These are phyloP conservation scores for Trichoderma koningiopsis DNA, from an alignment of 2,329 filamentous ascomycete species.

Conservation along the genomic window DNA sequence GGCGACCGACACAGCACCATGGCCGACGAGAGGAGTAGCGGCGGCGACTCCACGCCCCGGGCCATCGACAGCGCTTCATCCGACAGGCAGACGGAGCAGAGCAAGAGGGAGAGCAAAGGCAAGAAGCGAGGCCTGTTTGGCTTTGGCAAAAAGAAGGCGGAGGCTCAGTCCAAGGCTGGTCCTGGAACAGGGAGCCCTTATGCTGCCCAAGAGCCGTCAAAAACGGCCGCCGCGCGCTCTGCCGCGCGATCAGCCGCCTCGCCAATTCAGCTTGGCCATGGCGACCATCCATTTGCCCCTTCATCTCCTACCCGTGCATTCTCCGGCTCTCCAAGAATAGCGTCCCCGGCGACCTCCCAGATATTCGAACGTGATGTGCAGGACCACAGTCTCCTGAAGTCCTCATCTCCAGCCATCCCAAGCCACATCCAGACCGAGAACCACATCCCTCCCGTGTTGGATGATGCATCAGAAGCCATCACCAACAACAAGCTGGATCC, in stretches of 20 bases:
- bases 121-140: slow-evolving; percentile 63
- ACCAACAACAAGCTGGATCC: slow-evolving; percentile 83
- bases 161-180: slow-evolving; percentile 43
- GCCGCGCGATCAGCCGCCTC: slow-evolving; percentile 43
- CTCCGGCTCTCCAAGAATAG: slow-evolving; percentile 71
- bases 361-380: slow-evolving; percentile 97
- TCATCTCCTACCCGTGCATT: slow-evolving; percentile 68
- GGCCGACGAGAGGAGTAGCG: slow-evolving; percentile 34
- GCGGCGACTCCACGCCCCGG: slow-evolving; percentile 39
- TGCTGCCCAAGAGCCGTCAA: slow-evolving; percentile 41
- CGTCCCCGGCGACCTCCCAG: slow-evolving; percentile 74
- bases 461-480: slow-evolving; percentile 89
- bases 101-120: slow-evolving; percentile 37
- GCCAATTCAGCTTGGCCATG: slow-evolving; percentile 38
- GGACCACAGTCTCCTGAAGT: slow-evolving; percentile 67
- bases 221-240: slow-evolving; percentile 35
- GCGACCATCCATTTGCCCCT: slow-evolving; percentile 50
- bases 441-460: slow-evolving; percentile 86
- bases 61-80: slow-evolving; percentile 34
- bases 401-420: slow-evolving; percentile 83
- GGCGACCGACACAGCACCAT: slow-evolving; percentile 29
- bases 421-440: slow-evolving; percentile 94
- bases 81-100: slow-evolving; percentile 36
- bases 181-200: slow-evolving; percentile 40
- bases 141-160: slow-evolving; percentile 62